A percentile compares a stretch with the other conserved stretches of the same genome.
These are phyloP conservation scores for Isatis lusitanica DNA, from an alignment of 441 rosid genomes.

Conservation along the genomic window DNA sequence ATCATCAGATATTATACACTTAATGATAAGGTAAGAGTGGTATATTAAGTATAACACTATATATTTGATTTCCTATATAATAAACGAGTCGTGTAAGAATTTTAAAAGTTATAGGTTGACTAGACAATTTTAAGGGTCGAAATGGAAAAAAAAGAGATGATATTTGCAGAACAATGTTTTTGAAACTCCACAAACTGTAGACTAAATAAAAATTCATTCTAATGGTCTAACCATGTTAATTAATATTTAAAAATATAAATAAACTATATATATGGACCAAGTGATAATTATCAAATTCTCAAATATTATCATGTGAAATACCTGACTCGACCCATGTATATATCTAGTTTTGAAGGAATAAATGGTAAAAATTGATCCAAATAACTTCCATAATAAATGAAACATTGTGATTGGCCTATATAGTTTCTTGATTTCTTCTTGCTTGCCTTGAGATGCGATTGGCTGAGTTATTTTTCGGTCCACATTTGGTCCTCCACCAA, in stretches of 20 bases:
- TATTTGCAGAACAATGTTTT: neutral
- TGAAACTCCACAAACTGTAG: neutral
- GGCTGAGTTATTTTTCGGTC: constrained; percentile 28
- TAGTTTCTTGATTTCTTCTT: neutral
- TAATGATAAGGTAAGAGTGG: neutral
- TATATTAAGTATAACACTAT: neutral
- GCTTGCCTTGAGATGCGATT: constrained; percentile 16
- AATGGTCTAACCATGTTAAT: neutral
- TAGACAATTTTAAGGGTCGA: neutral
- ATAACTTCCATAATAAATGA: constrained; percentile 1
- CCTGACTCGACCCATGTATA: neutral
- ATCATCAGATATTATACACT: constrained; percentile 12
- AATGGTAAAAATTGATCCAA: neutral
- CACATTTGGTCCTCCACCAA: constrained; percentile 35
- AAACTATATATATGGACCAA: neutral
- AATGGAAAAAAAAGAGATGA: neutral
- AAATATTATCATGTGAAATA: neutral
- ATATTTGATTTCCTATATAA: too few species aligned
- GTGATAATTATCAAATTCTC: neutral
- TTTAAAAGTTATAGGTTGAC: neutral
- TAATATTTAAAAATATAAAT: neutral
- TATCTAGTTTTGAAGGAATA: neutral
- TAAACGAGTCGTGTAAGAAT: neutral
- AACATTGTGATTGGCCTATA: constrained; percentile 3
- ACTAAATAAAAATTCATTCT: neutral